Conservation (phyloP, 2,329 filamentous ascomycete genomes). For the Hypoxylon sp. region DNA sequence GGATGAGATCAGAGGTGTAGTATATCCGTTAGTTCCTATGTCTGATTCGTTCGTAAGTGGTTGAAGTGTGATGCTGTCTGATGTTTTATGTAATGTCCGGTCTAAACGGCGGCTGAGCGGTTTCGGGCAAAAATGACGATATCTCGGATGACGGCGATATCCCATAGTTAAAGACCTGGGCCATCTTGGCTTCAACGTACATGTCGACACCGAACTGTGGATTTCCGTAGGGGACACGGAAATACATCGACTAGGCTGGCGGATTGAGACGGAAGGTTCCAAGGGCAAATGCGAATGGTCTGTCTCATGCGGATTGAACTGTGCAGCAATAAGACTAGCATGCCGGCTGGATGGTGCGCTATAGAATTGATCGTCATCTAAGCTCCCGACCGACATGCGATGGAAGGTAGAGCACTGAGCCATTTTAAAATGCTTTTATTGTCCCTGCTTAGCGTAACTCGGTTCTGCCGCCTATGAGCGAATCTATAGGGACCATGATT, state of each 20-base stretch:
- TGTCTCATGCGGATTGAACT: constrained; percentile 29
- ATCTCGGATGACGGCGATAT: constrained; percentile 22
- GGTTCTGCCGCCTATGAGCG: constrained; percentile 2
- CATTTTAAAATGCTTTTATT: constrained; percentile 32
- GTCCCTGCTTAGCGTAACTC: constrained; percentile 13
- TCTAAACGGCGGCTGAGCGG: constrained; percentile 27
- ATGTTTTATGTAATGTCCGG: constrained; percentile 25
- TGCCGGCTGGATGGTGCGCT: constrained; percentile 48
- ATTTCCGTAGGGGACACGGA: constrained; percentile 18
- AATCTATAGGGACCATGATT: constrained; percentile 27
- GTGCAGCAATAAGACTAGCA: constrained; percentile 38
- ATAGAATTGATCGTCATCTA: constrained; percentile 50
- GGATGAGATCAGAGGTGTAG: constrained; percentile 21
- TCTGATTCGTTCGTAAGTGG: constrained; percentile 12
- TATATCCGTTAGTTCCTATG: constrained; percentile 4
- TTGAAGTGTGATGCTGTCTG: constrained; percentile 34
- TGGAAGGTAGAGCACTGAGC: constrained; percentile 15
- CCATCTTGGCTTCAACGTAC: constrained; percentile 24
- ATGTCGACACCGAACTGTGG: constrained; percentile 1
- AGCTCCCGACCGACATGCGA: constrained; percentile 32
- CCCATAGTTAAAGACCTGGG: constrained; percentile 17
- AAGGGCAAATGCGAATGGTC: constrained; percentile 19
- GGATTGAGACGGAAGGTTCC: constrained; percentile 38
- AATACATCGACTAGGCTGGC: constrained; percentile 4
- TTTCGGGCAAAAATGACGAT: constrained; percentile 38